Evolutionary conservation across 1,284 basidiomycete species (phyloP), one percentile per base, ranked within the genome.

Genomic region (Trichosporon ovoides): DNA sequence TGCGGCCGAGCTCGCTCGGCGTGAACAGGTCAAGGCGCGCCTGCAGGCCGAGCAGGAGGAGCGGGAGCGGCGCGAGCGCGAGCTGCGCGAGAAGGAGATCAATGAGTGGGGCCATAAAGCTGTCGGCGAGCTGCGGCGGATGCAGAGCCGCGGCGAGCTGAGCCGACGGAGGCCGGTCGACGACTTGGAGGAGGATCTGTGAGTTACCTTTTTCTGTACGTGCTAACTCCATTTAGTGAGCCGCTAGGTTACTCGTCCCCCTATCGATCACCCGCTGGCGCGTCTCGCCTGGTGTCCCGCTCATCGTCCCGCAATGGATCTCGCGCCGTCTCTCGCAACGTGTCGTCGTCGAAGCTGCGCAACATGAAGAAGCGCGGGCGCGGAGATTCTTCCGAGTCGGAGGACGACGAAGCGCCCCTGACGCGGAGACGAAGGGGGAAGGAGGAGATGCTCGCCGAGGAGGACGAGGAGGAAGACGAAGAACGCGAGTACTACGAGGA

Each of bases 1-100:
- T 3, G 63, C 59, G 0, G 63, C 60, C 19, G 59, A 64, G 60
- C 63, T 59, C 20, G 22, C 38, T n/a, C 51, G 57, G 24, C 63
- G 60, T 13, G 57, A 61, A 31, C 57, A 64, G 51, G 55, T 43
- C 4, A 31, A 52, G 7, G 31, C 33, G 10, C 43, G 19, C 2
- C 51, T 38, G 2, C 16, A 33, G 24, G 18, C 24, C 11, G 60
- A 53, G 35, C 33, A 19, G 7, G 55, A 49, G n/a, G 62, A 19
- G 10, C 50, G 33, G 1, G 57, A 64, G 43, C 36, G 38, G 24
- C 24, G 38, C 11, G 55, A 57, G 3, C 46, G 57, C 19, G 53
- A 35, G 22, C 43, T 48, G 20, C 59, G 59, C 51, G 31, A 55
- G 40, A 18, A 24, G n/a, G 63, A 64, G 57, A 56, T 64, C 35